Conservation (phyloP, 129 eudicot genomes). For the Artemisia tridentata region DNA sequence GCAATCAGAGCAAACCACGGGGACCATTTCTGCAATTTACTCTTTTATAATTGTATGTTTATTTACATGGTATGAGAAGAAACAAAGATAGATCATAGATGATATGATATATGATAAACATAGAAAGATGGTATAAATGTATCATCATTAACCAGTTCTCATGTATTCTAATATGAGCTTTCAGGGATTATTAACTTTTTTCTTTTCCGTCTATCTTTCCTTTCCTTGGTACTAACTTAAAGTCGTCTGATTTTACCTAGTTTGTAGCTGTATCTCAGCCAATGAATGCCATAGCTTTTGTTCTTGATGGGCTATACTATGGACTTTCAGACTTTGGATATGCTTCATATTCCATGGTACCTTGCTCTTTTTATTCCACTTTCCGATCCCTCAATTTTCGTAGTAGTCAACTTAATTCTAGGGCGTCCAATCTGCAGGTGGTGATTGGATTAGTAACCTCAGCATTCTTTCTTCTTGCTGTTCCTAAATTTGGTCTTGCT, state of each 20-base stretch:
- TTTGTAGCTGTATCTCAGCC: conserved; percentile 96
- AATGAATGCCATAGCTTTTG: conserved; percentile 91
- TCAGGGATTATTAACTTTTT: neutral
- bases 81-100: too few species aligned
- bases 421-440: conserved; percentile 39
- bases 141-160: too few species aligned
- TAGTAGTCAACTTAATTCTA: neutral
- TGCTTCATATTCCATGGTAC: conserved; percentile 93
- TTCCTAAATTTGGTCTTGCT: conserved; percentile 72
- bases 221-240: neutral
- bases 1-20: too few species aligned
- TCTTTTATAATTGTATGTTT: too few species aligned
- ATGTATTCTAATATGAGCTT: too few species aligned
- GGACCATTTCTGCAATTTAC: too few species aligned
- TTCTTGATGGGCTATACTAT: conserved; percentile 91
- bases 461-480: conserved; percentile 52
- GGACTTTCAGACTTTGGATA: conserved; percentile 88
- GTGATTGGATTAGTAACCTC: conserved; percentile 62
- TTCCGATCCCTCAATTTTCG: neutral
- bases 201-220: neutral
- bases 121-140: too few species aligned
- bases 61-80: too few species aligned
- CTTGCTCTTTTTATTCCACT: neutral
- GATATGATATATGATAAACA: too few species aligned
- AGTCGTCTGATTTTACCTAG: conserved; percentile 24